These are phyloP conservation scores for Venturia pyrina DNA, from an alignment of 2,329 filamentous ascomycete species.

Conservation along the genomic window DNA sequence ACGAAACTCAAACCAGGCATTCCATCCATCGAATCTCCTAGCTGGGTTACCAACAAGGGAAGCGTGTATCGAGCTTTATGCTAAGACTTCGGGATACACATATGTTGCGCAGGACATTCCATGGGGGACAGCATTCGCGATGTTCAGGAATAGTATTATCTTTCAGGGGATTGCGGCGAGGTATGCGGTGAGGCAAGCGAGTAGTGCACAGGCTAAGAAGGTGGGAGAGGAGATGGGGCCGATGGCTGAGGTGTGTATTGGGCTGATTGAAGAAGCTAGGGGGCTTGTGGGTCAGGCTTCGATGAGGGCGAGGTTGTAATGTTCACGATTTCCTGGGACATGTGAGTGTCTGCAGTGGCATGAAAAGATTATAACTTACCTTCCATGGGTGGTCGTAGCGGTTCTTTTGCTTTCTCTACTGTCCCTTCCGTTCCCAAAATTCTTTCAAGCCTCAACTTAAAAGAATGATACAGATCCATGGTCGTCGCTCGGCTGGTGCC, in stretches of 20 bases:
- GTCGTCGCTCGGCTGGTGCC: too few relatives aligned
- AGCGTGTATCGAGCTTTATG: conserved; percentile 52
- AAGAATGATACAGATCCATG: too few relatives aligned
- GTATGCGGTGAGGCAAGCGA: conserved; percentile 72
- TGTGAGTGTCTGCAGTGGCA: too few relatives aligned
- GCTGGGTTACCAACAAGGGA: conserved; percentile 51
- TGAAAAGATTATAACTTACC: too few relatives aligned
- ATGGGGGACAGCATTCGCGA: conserved; percentile 51
- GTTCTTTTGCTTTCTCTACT: too few relatives aligned
- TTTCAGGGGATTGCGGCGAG: conserved; percentile 83
- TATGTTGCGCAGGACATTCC: conserved; percentile 47
- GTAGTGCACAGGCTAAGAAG: conserved; percentile 64
- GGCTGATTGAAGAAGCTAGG: conserved; percentile 42
- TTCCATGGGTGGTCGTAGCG: too few relatives aligned
- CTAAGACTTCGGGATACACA: conserved; percentile 51
- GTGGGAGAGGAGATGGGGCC: conserved; percentile 58
- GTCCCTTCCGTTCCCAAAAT: too few relatives aligned
- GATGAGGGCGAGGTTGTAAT: not conserved
- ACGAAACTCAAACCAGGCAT: conserved; percentile 18
- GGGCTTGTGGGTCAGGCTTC: conserved; percentile 7
- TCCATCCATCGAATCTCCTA: conserved; percentile 13
- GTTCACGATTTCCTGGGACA: too few relatives aligned
- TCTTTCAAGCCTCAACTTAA: too few relatives aligned
- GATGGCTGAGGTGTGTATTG: conserved; percentile 69
- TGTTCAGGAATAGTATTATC: conserved; percentile 47